These are phyloP conservation scores for Colletotrichum euphorbiae DNA, from an alignment of 2,329 filamentous ascomycete genomes.

Conservation along the genomic window DNA sequence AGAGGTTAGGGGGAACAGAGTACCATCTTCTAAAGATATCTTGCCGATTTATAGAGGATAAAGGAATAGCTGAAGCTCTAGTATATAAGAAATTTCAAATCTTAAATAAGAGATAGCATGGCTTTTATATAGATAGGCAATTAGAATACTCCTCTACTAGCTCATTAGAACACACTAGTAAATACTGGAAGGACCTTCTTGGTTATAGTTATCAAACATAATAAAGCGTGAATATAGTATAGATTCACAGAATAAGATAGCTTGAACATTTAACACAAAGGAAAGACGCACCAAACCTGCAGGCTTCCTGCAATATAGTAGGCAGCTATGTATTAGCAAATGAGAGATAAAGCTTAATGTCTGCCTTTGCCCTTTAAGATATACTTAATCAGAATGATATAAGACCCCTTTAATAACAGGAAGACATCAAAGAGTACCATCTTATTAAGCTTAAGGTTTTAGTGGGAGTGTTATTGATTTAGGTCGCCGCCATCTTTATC, in stretches of 20 bases:
- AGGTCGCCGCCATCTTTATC: neutral
- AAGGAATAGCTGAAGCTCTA: slow-evolving; percentile 3
- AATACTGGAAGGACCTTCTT: neutral
- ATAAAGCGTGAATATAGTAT: neutral
- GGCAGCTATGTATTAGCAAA: neutral
- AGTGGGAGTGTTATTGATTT: neutral
- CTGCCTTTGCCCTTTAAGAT: neutral
- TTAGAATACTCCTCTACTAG: neutral
- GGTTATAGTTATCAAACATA: neutral
- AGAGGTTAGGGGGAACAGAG: neutral
- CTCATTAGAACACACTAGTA: neutral
- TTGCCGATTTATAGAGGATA: slow-evolving; percentile 1
- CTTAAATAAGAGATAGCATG: neutral
- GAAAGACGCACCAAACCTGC: neutral
- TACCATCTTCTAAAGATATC: neutral
- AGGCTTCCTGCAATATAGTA: neutral
- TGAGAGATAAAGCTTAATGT: neutral
- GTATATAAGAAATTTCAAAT: neutral
- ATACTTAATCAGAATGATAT: neutral
- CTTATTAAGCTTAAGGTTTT: neutral
- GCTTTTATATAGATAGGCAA: neutral
- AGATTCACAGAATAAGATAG: neutral
- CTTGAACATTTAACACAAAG: neutral
- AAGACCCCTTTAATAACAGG: neutral
- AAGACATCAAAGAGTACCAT: neutral